Base-by-base conservation (phyloP, 257 asterid species). In the Coffea canephora region DNA sequence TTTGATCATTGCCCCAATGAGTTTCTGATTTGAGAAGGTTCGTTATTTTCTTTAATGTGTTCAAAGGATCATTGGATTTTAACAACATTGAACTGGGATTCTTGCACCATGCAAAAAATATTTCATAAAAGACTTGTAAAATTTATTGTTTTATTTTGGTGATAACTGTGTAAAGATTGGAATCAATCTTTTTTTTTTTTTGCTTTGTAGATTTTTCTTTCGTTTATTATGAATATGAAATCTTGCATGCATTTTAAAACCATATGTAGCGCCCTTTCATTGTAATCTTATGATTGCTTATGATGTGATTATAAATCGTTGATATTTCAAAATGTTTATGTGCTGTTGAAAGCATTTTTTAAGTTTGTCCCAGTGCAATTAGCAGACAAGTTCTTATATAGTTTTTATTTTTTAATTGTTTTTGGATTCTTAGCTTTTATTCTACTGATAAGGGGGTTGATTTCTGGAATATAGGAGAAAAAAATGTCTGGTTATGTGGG, bases 401-500 rank as follows among this genome's bases (percentile, higher is more conserved):
- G 13, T 25, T 79, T 75, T 61, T 27, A 13, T 11, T 68, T 25
- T 14, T 34, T 21, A 46, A 11, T 55, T 5, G 14, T 10, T 80
- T 46, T 73, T 49, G 64, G 34, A 54, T 2, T 19, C 14, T 18
- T 39, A 74, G 64, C 9, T 73, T 61, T 67, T 36, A 25, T 71
- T 68, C 68, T 69, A 45, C 19, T n/a, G 46, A 23, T 16, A 15
- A 31, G 49, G 81, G 82, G 61, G 72, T 19, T 81, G 36, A 70
- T 80, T 13, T 41, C 65, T n/a, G 73, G 67, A 21, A 75, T 76
- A 62, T 69, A 73, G 15, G 48, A 43, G 78, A 72, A 36, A 81
- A 75, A 80, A 89, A 31, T 91, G 96, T 91, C 96, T 34, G 82
- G 90, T 83, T 92, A 85, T 79, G 90, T 79, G 77, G 97, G 96